These are phyloP conservation scores for Fimicolochytrium jonesii DNA, from an alignment of 192 early-diverging fungal genomes.

Conservation along the genomic window DNA sequence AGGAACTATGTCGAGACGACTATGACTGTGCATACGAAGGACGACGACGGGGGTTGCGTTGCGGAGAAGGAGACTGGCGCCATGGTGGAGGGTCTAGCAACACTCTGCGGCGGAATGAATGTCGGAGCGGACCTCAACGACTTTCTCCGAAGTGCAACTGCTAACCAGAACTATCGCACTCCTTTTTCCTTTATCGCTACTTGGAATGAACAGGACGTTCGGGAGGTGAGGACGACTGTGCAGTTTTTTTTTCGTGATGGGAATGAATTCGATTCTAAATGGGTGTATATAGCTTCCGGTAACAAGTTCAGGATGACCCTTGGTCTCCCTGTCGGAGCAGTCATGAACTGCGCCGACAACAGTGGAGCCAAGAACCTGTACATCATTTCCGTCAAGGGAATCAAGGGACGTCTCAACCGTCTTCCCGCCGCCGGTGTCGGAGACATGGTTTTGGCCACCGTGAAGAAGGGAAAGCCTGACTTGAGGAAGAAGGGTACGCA, in stretches of 20 bases:
- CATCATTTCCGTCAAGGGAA: slow-evolving; percentile 95
- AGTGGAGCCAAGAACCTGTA: slow-evolving; percentile 99
- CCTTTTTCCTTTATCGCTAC: background rate
- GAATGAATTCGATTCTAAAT: background rate
- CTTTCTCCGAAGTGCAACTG: no score
- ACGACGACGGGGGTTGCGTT: background rate
- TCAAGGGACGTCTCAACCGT: slow-evolving; percentile 94
- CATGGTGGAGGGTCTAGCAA: background rate
- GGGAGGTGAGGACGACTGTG: slow-evolving; percentile 15
- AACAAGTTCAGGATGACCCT: slow-evolving; percentile 99
- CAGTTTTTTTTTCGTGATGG: background rate
- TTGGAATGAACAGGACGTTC: slow-evolving; percentile 17
- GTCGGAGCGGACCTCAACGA: background rate
- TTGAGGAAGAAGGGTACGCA: slow-evolving; percentile 96
- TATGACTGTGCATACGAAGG: background rate
- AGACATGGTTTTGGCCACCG: slow-evolving; percentile 99
- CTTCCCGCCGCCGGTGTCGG: slow-evolving; percentile 97
- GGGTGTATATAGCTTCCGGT: slow-evolving; percentile 53
- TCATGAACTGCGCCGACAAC: slow-evolving; percentile 99
- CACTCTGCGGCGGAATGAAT: background rate
- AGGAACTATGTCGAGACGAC: background rate
- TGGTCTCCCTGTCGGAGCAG: slow-evolving; percentile 91
- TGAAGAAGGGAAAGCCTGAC: slow-evolving; percentile 99
- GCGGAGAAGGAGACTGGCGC: background rate
- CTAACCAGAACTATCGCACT: no score